Percentiles rank a stretch among this genome's conserved stretches.
Conservation (phyloP, 106 monocot genomes). For the Acorus calamus region DNA sequence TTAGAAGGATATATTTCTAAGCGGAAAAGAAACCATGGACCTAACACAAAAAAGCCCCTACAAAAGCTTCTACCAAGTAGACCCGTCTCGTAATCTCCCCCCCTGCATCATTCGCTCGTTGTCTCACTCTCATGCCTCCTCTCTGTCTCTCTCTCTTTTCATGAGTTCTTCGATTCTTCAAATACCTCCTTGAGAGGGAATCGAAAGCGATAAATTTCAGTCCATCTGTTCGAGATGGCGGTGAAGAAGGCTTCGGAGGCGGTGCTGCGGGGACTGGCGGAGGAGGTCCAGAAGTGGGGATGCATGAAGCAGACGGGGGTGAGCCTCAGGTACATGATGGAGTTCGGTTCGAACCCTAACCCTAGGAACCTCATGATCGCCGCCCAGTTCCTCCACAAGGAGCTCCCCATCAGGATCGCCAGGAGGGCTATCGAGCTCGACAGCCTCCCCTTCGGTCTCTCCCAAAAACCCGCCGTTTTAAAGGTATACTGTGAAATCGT, state of each 20-base stretch:
- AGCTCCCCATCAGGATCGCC: conserved; percentile 25
- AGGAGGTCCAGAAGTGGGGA: conserved; percentile 24
- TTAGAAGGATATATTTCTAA: no score
- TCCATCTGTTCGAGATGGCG: conserved; percentile 6
- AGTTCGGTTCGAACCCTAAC: conserved; percentile 17
- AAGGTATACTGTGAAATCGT: conserved; percentile 10
- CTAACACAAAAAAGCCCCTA: no score
- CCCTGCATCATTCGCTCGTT: no score
- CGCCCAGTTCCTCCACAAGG: conserved; percentile 30
- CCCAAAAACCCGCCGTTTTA: conserved; percentile 20
- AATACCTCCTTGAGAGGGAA: no score
- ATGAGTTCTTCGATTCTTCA: no score
- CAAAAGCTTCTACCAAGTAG: no score
- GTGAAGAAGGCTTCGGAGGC: conserved; percentile 16
- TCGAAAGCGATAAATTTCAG: no score
- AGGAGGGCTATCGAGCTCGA: conserved; percentile 26
- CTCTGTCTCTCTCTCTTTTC: no score
- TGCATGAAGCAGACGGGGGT: conserved; percentile 27
- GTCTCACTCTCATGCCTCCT: no score
- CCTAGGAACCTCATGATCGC: conserved; percentile 15
- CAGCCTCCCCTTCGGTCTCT: conserved; percentile 19
- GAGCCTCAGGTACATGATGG: conserved; percentile 26
- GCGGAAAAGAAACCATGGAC: no score
- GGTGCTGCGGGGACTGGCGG: conserved; percentile 10
- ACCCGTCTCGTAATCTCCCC: no score